Conservation (phyloP, 2,329 filamentous ascomycete genomes). For the Leptographium wingfieldii region DNA sequence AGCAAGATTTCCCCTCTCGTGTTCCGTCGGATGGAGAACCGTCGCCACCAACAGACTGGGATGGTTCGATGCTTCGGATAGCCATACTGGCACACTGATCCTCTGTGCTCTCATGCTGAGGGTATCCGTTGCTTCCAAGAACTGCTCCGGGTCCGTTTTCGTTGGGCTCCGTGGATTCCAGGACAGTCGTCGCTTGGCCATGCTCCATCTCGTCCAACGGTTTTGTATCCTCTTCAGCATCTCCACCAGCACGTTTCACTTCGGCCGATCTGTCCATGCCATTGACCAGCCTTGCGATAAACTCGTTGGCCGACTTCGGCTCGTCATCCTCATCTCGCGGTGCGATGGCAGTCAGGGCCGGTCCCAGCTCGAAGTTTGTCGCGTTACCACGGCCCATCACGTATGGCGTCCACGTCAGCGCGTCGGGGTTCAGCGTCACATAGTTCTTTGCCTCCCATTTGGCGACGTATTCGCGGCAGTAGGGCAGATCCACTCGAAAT, state of each 20-base stretch:
- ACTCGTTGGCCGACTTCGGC: conserved; percentile 21
- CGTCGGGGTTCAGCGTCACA: conserved; percentile 67
- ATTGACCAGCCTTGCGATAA: conserved; percentile 17
- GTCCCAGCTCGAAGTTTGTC: conserved; percentile 71
- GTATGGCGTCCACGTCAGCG: conserved; percentile 89
- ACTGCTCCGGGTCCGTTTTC: background rate
- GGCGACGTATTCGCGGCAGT: conserved; percentile 75
- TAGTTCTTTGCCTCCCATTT: conserved; percentile 87
- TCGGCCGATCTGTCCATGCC: conserved; percentile 14
- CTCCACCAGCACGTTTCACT: background rate
- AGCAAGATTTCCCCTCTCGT: background rate
- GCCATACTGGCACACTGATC: background rate
- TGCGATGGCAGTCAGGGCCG: conserved; percentile 73
- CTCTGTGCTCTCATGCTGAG: background rate
- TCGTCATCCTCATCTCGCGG: conserved; percentile 64
- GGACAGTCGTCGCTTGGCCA: conserved; percentile 3
- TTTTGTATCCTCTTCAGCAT: background rate
- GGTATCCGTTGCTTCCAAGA: background rate
- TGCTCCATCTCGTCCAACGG: conserved; percentile 7
- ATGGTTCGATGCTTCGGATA: background rate
- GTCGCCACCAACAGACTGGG: background rate
- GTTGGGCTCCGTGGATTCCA: conserved; percentile 13
- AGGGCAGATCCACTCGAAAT: conserved; percentile 72
- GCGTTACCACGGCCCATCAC: conserved; percentile 83
- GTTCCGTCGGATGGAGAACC: background rate